Evolutionary conservation across 495 filamentous ascomycete species (phyloP), one percentile per base, ranked within the genome.

Genomic region (Daldinia concentrica): DNA sequence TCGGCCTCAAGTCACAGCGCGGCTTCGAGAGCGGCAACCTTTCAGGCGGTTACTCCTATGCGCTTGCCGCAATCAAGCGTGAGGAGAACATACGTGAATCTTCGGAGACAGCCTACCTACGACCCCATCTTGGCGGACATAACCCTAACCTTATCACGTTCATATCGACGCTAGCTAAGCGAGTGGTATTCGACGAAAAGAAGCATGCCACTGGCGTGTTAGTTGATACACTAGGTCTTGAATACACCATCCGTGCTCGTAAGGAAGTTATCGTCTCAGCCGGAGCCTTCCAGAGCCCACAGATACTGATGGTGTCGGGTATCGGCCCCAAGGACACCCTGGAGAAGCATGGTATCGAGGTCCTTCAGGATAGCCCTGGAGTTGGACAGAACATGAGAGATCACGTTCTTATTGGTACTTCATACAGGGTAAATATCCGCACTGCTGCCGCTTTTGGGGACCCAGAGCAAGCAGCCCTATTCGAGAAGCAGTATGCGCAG

Each of bases 321-420:
- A 54, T 76, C 3, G 74, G 43, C 3, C 43, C 43, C 17, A 48
- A 48, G 19, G 19, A 22, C 3, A 24, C 17, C 1, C 19, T 48
- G 66, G 22, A 77, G 29, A 68, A 76, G 12, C 71, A 79, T 22
- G 73, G 66, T 6, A 84, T 86, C 36, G 64, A 80, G 0, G 70
- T 85, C 1, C 54, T 86, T 15, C 60, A 74, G 11, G 80, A 85
- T 39, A 71, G 83, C 1, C 78, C 83, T 0, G 85, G 85, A 12
- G 85, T 88, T 8, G 87, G 86, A 12, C 80, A 86, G 63, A 86
- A 88, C 58, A 59, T 88, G 54, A 75, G 73, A 77, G 86, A 86
- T 56, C 82, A 83, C 30, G 64, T 79, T 3, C 80, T 80, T 55
- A 79, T 78, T 58, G 78, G 77, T 0, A 74, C 79, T 0, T 74